Percentiles rank a stretch among this genome's conserved stretches.
phyloP scores from a whole-genome alignment of 2,329 filamentous ascomycete genomes.

The Botrytis porri region DNA sequence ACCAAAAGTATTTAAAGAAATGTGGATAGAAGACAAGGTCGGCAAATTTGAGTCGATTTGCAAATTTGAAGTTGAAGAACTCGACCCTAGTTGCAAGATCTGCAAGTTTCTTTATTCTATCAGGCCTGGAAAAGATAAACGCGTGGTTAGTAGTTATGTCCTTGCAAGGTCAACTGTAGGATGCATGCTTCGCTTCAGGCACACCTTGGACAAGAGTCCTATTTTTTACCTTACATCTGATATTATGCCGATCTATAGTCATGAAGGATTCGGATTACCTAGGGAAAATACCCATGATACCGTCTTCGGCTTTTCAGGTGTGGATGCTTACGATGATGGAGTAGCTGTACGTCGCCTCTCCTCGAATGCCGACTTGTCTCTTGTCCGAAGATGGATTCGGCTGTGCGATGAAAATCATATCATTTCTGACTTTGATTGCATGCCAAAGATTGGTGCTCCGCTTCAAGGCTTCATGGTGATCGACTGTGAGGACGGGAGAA shows the following conservation, averaged over 20 bases:
- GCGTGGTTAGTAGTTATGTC: no score
- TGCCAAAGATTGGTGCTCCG: background rate
- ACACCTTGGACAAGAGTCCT: fast-evolving
- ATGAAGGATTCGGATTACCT: no score
- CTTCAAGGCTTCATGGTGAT: background rate
- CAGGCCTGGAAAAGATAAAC: no score
- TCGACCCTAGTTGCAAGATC: fast-evolving
- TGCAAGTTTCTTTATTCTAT: background rate
- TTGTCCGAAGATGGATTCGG: background rate
- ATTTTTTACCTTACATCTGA: background rate
- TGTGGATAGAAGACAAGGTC: no score
- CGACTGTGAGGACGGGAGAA: background rate
- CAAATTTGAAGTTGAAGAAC: background rate
- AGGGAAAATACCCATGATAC: no score
- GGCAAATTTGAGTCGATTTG: fast-evolving
- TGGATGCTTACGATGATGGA: background rate
- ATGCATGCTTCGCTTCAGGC: fast-evolving
- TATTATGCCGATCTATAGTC: no score
- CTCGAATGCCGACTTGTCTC: fast-evolving
- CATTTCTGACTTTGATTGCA: background rate
- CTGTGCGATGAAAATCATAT: background rate
- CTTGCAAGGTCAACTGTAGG: background rate
- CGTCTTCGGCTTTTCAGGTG: background rate
- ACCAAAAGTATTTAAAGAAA: background rate
- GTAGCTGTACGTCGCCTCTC: background rate